A percentile compares a stretch with the other conserved stretches of the same genome.
Evolutionary conservation across 306 rosid genomes (phyloP).

Genomic region (Lathyrus sativus): DNA sequence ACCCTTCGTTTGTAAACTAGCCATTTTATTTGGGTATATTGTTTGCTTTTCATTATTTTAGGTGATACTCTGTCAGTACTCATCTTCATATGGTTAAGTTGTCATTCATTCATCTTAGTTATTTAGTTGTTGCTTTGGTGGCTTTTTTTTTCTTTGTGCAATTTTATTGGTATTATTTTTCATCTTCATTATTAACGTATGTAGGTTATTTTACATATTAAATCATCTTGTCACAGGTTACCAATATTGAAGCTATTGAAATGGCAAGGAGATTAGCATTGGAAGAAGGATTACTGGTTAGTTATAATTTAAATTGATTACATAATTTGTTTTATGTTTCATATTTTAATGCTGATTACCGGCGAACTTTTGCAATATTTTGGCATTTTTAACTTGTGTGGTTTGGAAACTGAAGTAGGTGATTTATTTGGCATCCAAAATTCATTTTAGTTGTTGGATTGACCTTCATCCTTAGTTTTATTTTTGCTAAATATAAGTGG

Average conservation of each 20-base stretch:
- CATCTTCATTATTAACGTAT: conserved; percentile 9
- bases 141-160: conserved; percentile 12
- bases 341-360: conserved; percentile 12
- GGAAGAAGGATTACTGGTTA: conserved; percentile 96
- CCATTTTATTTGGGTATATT: conserved; percentile 18
- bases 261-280: conserved; percentile 88
- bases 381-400: conserved; percentile 10
- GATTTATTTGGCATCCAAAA: conserved; percentile 18
- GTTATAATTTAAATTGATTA: conserved; percentile 36
- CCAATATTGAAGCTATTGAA: conserved; percentile 80
- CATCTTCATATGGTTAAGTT: conserved; percentile 23
- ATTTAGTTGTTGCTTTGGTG: conserved; percentile 22
- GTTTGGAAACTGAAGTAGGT: conserved; percentile 27
- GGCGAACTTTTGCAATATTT: conserved; percentile 18
- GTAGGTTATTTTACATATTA: conserved; percentile 13
- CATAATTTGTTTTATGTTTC: conserved; percentile 4
- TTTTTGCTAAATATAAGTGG: not conserved
- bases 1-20: conserved; percentile 18
- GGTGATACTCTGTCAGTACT: conserved; percentile 25
- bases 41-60: conserved; percentile 32
- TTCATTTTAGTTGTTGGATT: conserved; percentile 29
- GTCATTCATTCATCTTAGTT: conserved; percentile 5
- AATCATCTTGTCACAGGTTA: conserved; percentile 53
- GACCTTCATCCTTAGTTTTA: conserved; percentile 31
- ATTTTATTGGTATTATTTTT: conserved; percentile 26